Conservation (phyloP, 1,284 basidiomycete species). For the Tremellales sp. region DNA sequence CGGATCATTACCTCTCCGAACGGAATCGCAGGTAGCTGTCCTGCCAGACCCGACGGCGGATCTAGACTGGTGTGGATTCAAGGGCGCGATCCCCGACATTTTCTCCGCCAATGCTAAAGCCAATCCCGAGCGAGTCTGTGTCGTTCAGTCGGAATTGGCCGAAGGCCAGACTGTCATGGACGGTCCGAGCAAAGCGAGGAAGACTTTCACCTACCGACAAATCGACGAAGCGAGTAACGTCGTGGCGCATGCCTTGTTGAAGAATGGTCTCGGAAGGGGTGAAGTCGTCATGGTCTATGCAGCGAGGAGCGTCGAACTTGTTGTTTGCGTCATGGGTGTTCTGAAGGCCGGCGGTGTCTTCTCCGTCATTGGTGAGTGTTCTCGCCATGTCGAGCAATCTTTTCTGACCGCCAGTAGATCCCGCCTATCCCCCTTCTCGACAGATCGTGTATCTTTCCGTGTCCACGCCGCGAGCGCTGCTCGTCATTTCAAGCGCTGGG, state of each 20-base stretch:
- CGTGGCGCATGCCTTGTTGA: slow-evolving; percentile 84
- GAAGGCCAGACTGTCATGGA: slow-evolving; percentile 43
- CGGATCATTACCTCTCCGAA: slow-evolving; percentile 76
- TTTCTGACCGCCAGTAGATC: slow-evolving; percentile 58
- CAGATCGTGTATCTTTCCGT: slow-evolving; percentile 96
- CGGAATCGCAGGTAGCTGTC: slow-evolving; percentile 62
- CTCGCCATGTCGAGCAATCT: not conserved
- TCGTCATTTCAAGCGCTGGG: slow-evolving; percentile 90
- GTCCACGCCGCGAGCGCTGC: slow-evolving; percentile 85
- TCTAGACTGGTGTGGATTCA: slow-evolving; percentile 95
- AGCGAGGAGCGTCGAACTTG: slow-evolving; percentile 90
- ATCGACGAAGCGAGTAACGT: slow-evolving; percentile 85
- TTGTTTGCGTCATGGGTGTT: slow-evolving; percentile 94
- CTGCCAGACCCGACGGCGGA: slow-evolving; percentile 85
- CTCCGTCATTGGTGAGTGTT: slow-evolving; percentile 81
- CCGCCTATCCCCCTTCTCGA: slow-evolving; percentile 89
- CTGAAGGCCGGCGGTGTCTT: slow-evolving; percentile 97
- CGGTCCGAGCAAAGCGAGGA: slow-evolving; percentile 47
- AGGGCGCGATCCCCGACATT: slow-evolving; percentile 91
- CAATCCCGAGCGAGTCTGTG: slow-evolving; percentile 74
- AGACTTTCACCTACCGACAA: slow-evolving; percentile 71
- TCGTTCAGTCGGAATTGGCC: slow-evolving; percentile 67
- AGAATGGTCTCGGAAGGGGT: slow-evolving; percentile 80
- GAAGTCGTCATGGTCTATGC: slow-evolving; percentile 99
- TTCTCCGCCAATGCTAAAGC: slow-evolving; percentile 76